Base-by-base conservation (phyloP, 768 basidiomycete species). In the Lactarius evosmus region DNA sequence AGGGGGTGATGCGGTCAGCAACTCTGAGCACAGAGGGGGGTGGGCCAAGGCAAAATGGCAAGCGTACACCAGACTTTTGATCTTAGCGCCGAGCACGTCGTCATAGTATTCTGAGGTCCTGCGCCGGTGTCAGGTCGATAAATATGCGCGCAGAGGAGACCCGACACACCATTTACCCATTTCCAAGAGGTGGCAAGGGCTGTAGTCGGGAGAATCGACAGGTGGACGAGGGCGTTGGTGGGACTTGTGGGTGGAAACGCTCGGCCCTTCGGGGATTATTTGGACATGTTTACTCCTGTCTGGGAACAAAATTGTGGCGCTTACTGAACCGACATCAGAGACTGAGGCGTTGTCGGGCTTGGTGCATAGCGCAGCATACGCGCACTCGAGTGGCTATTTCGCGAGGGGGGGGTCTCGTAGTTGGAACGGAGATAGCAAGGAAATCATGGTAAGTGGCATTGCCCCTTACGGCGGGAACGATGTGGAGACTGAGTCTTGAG, bases 31-130 rank as follows among this genome's bases (percentile, higher is more conserved):
- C 49, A 19, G n/a, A 55, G 16, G 5, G 22, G 56, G 51, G 7
- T 30, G 30, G 41, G 50, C 36, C 36, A 32, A 38, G 27, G 60
- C 38, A 44, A 63, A 74, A 41, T 44, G 54, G 40, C 38, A 34
- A 49, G 70, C 89, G 71, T 83, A 93, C 91, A 91, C 86, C 70
- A 93, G 72, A 69, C 78, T 84, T 76, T 86, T 89, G 68, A 93
- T 80, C 83, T 92, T 93, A 64, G 83, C 78, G 68, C 82, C 81
- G 11, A 93, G 76, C 38, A 91, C 84, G 71, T 88, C 83, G 75
- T 93, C 91, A 65, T 83, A 80, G 70, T 87, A 84, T 72, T 85
- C 83, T 46, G 83, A 75, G 19, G 87, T 88, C 90, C 90, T 92
- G 71, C 60, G 50, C 19, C 9, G 46, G 44, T 30, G 27, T 51